A percentile compares a stretch with the other conserved stretches of the same genome.
Conservation (phyloP, 495 filamentous ascomycete genomes). For the Cetradonia linearis region DNA sequence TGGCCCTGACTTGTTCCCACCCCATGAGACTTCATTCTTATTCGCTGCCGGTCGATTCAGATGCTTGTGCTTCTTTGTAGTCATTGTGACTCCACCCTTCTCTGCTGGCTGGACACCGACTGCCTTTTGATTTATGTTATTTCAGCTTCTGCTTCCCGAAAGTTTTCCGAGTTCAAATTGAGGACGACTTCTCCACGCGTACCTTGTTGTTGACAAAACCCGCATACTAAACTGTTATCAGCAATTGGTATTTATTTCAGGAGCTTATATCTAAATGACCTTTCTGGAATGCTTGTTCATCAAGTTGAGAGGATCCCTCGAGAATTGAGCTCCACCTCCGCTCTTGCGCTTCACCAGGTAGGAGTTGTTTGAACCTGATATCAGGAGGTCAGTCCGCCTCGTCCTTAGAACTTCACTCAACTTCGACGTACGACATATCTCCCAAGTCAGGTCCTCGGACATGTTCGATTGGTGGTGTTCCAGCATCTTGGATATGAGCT, state of each 20-base stretch:
- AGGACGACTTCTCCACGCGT: conserved; percentile 27
- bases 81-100: conserved; percentile 62
- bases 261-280: conserved; percentile 40
- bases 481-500: conserved; percentile 21
- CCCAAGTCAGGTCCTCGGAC: conserved; percentile 84
- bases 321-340: conserved; percentile 73
- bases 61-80: conserved; percentile 71
- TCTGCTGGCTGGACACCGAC: conserved; percentile 59
- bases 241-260: neutral
- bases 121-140: conserved; percentile 47
- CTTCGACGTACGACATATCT: conserved; percentile 64
- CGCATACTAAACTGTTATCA: conserved; percentile 50
- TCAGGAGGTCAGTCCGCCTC: neutral
- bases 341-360: conserved; percentile 81
- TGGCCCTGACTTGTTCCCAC: conserved; percentile 27
- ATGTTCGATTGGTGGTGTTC: conserved; percentile 45
- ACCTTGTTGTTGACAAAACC: conserved; percentile 93
- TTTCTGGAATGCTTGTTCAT: conserved; percentile 84
- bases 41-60: conserved; percentile 60
- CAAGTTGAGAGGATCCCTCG: conserved; percentile 84
- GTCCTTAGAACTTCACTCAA: neutral
- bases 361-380: conserved; percentile 65
- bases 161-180: neutral
- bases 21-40: conserved; percentile 53
- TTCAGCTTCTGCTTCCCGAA: conserved; percentile 6